Percentiles rank a stretch among this genome's conserved stretches.
Conservation (phyloP, 2,329 filamentous ascomycete genomes). For the Ophiostoma pallidulum region DNA sequence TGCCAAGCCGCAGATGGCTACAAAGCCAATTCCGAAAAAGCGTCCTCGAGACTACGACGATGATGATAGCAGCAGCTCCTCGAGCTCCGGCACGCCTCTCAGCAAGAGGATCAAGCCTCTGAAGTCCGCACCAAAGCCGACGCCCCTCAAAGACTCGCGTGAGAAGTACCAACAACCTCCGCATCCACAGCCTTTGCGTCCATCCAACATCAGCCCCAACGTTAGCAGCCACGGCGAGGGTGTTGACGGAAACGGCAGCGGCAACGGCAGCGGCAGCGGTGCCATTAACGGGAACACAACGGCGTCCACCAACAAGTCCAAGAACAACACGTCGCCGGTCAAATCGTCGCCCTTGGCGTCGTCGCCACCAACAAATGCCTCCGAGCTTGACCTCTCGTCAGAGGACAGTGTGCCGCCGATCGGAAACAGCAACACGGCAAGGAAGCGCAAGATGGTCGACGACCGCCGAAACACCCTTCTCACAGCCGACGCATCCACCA, state of each 20-base stretch:
- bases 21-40: constrained; percentile 34
- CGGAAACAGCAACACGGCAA: constrained; percentile 20
- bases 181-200: constrained; percentile 1
- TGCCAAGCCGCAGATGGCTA: constrained; percentile 12
- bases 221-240: constrained; percentile 10
- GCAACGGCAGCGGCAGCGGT: neutral
- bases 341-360: constrained; percentile 59
- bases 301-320: constrained; percentile 29
- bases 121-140: constrained; percentile 16
- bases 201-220: constrained; percentile 36
- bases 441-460: constrained; percentile 35
- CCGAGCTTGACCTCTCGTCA: constrained; percentile 41
- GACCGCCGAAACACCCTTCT: constrained; percentile 12
- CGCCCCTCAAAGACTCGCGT: neutral
- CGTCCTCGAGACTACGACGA: constrained; percentile 42
- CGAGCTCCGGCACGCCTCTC: constrained; percentile 49
- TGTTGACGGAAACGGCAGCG: neutral
- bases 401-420: constrained; percentile 20
- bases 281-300: neutral
- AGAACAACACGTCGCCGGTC: constrained; percentile 43
- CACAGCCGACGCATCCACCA: constrained; percentile 19
- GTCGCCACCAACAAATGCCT: constrained; percentile 56
- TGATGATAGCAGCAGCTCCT: constrained; percentile 47
- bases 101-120: constrained; percentile 46
- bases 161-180: neutral